Base-by-base conservation (phyloP, 305 asterid genomes). In the Ilex paraguariensis region DNA sequence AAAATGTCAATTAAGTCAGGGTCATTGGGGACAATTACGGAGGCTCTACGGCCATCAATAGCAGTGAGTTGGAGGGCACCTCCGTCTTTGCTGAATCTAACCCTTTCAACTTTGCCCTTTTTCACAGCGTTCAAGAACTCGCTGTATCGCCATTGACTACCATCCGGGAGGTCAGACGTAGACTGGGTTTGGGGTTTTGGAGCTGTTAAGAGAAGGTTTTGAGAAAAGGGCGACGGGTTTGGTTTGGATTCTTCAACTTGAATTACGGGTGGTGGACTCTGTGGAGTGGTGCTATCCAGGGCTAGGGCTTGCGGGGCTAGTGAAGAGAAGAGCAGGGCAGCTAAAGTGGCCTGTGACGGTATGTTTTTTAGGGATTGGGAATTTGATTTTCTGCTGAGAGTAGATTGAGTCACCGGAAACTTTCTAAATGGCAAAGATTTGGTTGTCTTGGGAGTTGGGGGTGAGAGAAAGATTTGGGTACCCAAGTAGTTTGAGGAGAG, bases 101-200 rank as follows among this genome's bases (percentile, higher is more conserved):
- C 98, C 42, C 96, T 76, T 71, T 91, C 98, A 33, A 92, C 98
- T 70, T 87, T 89, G 8, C 98, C 98, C 79, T 92, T 92, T 82
- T 89, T 89, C 60, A 92, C 96, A 14, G 98, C 95, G 58, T 89
- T 89, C 80, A 92, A 56, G 73, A 92, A 89, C 54, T 92, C 98
- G 46, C 96, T 92, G 77, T 92, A 92, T 3, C 98, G 80, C 98
- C 98, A 92, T 3, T 89, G 87, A 45, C 91, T 70, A 0, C 95
- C 95, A 2, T 92, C 98, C 0, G 98, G 98, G 61, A 92, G 77
- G 65, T 92, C 98, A 3, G 98, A 54, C 3, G 64, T 66, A 46
- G 85, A 53, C 66, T 78, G 88, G 50, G 87, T 64, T 66, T 83
- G 88, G 13, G 96, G 95, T 71, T 89, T 84, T 4, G 97, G 98